These are phyloP conservation scores for Fusarium poae DNA, from an alignment of 2,329 filamentous ascomycete species.

Conservation along the genomic window DNA sequence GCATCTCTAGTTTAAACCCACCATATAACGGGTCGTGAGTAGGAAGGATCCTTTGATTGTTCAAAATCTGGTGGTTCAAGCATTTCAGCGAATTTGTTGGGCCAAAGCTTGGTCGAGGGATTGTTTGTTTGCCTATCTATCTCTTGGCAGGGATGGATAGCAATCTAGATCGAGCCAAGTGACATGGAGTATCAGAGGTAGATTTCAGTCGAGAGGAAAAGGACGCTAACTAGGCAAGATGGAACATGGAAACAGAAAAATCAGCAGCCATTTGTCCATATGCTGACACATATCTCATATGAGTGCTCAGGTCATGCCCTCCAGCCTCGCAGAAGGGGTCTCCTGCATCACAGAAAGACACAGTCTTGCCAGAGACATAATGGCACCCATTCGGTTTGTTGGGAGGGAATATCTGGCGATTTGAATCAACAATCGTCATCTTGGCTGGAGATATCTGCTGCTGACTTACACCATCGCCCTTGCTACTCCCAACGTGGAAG, in stretches of 20 bases:
- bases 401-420: slow-evolving; percentile 36
- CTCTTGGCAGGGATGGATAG: not conserved
- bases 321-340: slow-evolving; percentile 43
- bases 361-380: slow-evolving; percentile 17
- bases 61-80: not conserved
- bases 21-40: not conserved
- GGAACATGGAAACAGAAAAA: slow-evolving; percentile 28
- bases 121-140: not conserved
- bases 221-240: not conserved
- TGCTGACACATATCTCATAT: slow-evolving; percentile 39
- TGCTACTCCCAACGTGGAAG: slow-evolving; percentile 39
- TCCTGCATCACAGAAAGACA: slow-evolving; percentile 40
- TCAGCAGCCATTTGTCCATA: slow-evolving; percentile 33
- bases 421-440: not conserved
- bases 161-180: not conserved
- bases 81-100: not conserved
- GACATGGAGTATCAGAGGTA: not conserved
- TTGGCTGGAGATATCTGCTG: fast-evolving
- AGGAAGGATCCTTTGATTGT: not conserved
- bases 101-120: not conserved
- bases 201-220: not conserved
- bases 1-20: not conserved
- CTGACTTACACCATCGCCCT: slow-evolving; percentile 36
- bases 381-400: slow-evolving; percentile 30
- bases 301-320: slow-evolving; percentile 30